Evolutionary conservation across 257 asterid species (phyloP), one percentile per base, ranked within the genome.

Genomic region (Leonotis leonurus): DNA sequence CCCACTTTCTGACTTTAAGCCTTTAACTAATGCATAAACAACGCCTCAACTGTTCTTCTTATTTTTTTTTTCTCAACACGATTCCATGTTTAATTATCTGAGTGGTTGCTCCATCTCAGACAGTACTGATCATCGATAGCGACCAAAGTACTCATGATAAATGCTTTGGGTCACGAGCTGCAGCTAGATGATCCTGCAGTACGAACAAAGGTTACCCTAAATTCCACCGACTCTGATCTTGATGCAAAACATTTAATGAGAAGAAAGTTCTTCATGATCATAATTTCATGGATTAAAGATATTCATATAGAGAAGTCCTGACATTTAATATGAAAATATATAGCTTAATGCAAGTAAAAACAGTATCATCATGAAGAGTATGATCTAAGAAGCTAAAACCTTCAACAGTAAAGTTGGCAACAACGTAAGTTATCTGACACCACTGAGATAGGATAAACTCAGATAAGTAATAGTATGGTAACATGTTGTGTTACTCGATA

Each of bases 121-220:
- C 65, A 27, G 37, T 21, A 39, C 12, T 11, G 29, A 62, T 39
- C 22, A 54, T 29, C 2, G 52, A 48, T 40, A 16, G 57, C 63
- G 51, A 60, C 16, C 20, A 11, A 62, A 14, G 26, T 24, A 13
- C 64, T 85, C 84, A 92, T 73, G 65, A 56, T 67, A 85, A 80
- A 53, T 82, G 87, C 72, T 81, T 92, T 1, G 86, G 77, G 67
- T 85, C 97, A 64, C 97, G 98, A 70, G 95, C 90, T 46, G 95
- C 84, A 11, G 95, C 87, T 73, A 92, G 69, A 81, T 92, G 98
- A 81, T 86, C 97, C 98, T 92, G 89, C 78, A 80, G 73, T 45
- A 64, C 39, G 55, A 64, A 60, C 62, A 65, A 41, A 30, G 11
- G 10, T 48, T 37, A 25, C 13, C 17, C 18, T 16, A 45, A 21